These are phyloP conservation scores for Phaffia rhodozyma DNA, from an alignment of 1,284 basidiomycete species.

Conservation along the genomic window DNA sequence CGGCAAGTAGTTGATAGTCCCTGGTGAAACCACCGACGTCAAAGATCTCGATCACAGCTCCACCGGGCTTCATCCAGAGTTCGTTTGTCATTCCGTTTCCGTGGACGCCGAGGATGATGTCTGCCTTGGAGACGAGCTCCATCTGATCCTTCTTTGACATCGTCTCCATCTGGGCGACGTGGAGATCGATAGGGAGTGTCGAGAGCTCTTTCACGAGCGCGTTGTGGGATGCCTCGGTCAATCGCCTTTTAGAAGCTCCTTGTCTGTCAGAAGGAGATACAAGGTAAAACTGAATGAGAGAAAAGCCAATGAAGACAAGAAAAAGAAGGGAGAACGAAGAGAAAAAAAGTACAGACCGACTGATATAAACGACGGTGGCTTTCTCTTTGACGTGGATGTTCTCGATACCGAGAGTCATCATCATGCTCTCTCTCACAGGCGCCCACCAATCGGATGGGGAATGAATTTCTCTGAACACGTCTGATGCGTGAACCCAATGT, in stretches of 20 bases:
- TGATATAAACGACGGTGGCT: constrained; percentile 14
- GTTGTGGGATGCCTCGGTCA: constrained; percentile 5
- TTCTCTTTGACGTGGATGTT: constrained; percentile 9
- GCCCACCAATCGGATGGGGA: constrained; percentile 17
- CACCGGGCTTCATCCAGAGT: constrained; percentile 19
- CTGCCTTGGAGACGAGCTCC: constrained; percentile 8
- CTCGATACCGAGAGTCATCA: constrained; percentile 15
- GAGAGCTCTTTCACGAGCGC: constrained; percentile 8
- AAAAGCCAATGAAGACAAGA: neutral
- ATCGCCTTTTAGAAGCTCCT: constrained; percentile 11
- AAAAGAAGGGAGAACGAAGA: neutral
- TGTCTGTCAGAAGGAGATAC: neutral
- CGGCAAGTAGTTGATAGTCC: constrained; percentile 16
- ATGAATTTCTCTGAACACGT: constrained; percentile 11
- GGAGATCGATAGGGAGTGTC: constrained; percentile 10
- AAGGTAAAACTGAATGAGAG: neutral
- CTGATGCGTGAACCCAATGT: neutral
- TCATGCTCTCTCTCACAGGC: constrained; percentile 16
- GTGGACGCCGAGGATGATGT: constrained; percentile 16
- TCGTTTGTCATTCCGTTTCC: constrained; percentile 18
- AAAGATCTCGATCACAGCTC: constrained; percentile 18
- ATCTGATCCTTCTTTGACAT: constrained; percentile 17
- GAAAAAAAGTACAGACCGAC: constrained; percentile 2
- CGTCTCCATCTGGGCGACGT: constrained; percentile 11
- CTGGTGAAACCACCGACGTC: constrained; percentile 17